Percentiles rank a stretch among this genome's conserved stretches.
Evolutionary conservation across 495 filamentous ascomycete species (phyloP).

Genomic region (Aspergillus olivimuriae): DNA sequence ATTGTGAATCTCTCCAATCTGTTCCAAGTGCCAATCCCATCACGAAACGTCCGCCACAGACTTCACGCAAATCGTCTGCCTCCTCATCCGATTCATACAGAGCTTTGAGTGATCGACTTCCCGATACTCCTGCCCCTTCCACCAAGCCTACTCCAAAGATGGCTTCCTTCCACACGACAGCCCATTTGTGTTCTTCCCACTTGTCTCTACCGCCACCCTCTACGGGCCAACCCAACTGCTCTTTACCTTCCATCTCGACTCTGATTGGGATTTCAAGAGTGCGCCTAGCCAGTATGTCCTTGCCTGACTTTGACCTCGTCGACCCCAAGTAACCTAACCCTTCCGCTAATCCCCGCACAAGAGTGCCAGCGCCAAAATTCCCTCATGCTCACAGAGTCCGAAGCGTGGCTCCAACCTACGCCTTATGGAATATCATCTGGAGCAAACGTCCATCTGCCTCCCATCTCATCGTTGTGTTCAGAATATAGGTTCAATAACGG

Average conservation of each 20-base stretch:
- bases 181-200: constrained; percentile 36
- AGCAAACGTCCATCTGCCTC: constrained; percentile 66
- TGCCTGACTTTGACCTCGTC: not conserved
- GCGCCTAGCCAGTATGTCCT: constrained; percentile 43
- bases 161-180: constrained; percentile 15
- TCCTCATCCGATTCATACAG: constrained; percentile 16
- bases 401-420: constrained; percentile 11
- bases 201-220: constrained; percentile 75
- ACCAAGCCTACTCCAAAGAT: constrained; percentile 5
- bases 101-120: too few species aligned
- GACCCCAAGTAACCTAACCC: constrained; percentile 1
- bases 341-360: too few species aligned
- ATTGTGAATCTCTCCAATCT: too few species aligned
- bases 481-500: constrained; percentile 77
- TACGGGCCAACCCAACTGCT: constrained; percentile 67
- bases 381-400: constrained; percentile 32
- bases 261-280: constrained; percentile 61
- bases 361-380: constrained; percentile 42
- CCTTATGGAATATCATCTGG: too few species aligned
- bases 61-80: constrained; percentile 21
- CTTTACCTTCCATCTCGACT: constrained; percentile 80
- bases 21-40: constrained; percentile 22
- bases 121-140: constrained; percentile 20
- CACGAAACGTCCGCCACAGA: constrained; percentile 5
- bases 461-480: constrained; percentile 85